These are phyloP conservation scores for Aureobasidium sp. DNA, from an alignment of 2,329 filamentous ascomycete genomes.

Conservation along the genomic window DNA sequence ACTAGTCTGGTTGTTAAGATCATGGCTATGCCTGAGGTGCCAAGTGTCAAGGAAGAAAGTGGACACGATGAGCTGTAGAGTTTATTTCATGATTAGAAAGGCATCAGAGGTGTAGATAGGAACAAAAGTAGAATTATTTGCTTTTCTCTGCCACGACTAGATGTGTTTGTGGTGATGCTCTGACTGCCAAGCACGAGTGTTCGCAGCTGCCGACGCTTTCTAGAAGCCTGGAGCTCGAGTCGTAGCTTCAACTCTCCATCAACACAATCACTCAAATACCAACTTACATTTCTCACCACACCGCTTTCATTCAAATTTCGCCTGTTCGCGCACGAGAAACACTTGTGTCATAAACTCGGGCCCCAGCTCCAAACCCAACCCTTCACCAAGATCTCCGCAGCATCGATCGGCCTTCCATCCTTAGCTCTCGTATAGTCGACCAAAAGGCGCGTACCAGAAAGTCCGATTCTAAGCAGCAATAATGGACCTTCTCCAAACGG, in stretches of 20 bases:
- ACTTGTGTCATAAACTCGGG: too few species aligned
- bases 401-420: too few species aligned
- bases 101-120: background rate
- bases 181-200: too few species aligned
- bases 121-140: background rate
- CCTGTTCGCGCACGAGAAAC: too few species aligned
- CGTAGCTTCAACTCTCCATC: background rate
- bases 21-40: conserved; percentile 80
- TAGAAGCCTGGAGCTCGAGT: background rate
- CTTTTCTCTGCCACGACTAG: background rate
- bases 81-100: background rate
- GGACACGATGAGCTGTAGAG: conserved; percentile 42
- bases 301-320: too few species aligned
- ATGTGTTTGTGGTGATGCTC: background rate
- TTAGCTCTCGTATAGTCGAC: too few species aligned
- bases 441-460: too few species aligned
- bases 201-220: background rate
- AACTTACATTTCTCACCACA: background rate
- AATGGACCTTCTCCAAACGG: conserved; percentile 90
- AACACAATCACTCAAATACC: background rate
- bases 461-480: background rate
- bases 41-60: conserved; percentile 14
- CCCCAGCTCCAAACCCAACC: too few species aligned
- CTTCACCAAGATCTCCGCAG: too few species aligned
- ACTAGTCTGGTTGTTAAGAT: conserved; percentile 97